Conservation (phyloP, 1,139 yeast genomes). For the Taphrina pruni region DNA sequence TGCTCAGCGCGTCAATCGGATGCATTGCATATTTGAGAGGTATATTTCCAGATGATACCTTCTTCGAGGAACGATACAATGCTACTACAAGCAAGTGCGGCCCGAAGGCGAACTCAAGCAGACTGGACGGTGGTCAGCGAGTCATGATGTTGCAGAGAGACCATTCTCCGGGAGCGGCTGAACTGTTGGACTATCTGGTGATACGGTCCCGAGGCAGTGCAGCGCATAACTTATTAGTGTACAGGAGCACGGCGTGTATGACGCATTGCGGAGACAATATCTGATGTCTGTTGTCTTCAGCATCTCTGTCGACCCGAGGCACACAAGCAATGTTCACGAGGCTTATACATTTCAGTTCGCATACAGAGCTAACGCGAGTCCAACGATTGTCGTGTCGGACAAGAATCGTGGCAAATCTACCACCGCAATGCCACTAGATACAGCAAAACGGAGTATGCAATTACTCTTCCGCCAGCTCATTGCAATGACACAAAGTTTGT, state of each 20-base stretch:
- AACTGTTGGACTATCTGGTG: conserved; percentile 59
- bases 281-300: conserved; percentile 58
- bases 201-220: neutral
- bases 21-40: conserved; percentile 46
- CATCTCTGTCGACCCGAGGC: conserved; percentile 55
- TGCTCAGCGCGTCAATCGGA: conserved; percentile 46
- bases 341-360: conserved; percentile 59
- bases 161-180: conserved; percentile 56
- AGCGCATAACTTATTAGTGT: neutral
- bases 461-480: conserved; percentile 60
- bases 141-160: conserved; percentile 59
- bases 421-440: conserved; percentile 39
- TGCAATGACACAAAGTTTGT: conserved; percentile 60
- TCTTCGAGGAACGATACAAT: conserved; percentile 44
- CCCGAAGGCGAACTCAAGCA: neutral
- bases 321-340: conserved; percentile 57
- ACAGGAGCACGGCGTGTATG: conserved; percentile 56
- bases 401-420: conserved; percentile 14
- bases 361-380: conserved; percentile 50
- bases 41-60: conserved; percentile 45
- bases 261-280: conserved; percentile 55
- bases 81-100: neutral
- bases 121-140: conserved; percentile 35
- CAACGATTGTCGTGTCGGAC: conserved; percentile 41
- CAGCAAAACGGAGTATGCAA: conserved; percentile 56